Evolutionary conservation across 176 grass and related monocot genomes (phyloP).

Genomic region (Echinochloa phyllopogon): DNA sequence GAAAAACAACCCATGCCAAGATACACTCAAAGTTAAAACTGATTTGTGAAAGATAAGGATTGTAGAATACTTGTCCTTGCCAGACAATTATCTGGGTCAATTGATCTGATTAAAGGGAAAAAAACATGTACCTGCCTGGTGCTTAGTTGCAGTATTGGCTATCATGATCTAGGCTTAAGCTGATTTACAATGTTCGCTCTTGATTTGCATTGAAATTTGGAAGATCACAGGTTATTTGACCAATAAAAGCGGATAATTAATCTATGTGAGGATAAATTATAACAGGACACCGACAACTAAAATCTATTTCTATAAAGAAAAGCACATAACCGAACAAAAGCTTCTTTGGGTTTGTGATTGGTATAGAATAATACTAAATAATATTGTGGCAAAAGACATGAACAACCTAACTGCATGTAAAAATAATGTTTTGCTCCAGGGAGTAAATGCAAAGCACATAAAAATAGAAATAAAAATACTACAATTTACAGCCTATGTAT

Average conservation of each 20-base stretch:
- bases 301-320: not conserved
- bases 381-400: not conserved
- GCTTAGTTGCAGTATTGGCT: not conserved
- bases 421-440: slow-evolving; percentile 18
- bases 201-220: not conserved
- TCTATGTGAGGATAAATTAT: slow-evolving; percentile 4
- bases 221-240: not conserved
- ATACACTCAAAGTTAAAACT: not conserved
- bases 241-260: slow-evolving; percentile 4
- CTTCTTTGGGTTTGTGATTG: not conserved
- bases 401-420: not conserved
- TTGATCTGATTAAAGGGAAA: not conserved
- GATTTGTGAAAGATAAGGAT: not conserved
- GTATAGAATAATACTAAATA: not conserved
- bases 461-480: slow-evolving; percentile 8
- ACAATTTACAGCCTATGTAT: not conserved
- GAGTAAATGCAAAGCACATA: not conserved
- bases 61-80: not conserved
- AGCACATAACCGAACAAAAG: not conserved
- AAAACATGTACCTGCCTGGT: not conserved
- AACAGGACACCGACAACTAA: not conserved
- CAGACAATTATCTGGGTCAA: not conserved
- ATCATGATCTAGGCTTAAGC: not conserved
- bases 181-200: not conserved
- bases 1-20: not conserved